A percentile compares a stretch with the other conserved stretches of the same genome.
Evolutionary conservation across 2,329 filamentous ascomycete genomes (phyloP).

Genomic region (Septoria linicola): DNA sequence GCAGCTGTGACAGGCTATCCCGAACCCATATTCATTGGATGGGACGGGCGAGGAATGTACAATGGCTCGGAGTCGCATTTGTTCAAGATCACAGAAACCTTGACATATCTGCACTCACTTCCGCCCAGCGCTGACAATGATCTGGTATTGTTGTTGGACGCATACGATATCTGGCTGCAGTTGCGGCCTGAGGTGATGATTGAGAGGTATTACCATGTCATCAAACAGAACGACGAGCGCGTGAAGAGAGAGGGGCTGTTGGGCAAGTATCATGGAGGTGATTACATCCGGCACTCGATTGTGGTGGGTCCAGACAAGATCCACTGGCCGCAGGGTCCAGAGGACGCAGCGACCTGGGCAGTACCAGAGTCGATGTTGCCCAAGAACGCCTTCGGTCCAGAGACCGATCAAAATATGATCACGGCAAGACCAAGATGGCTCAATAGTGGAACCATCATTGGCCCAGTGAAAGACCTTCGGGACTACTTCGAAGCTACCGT

Average conservation of each 20-base stretch:
- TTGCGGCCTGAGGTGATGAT: slow-evolving; percentile 63
- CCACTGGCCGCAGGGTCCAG: slow-evolving; percentile 32
- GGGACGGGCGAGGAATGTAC: slow-evolving; percentile 29
- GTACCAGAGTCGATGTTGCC: slow-evolving; percentile 31
- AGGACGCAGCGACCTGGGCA: slow-evolving; percentile 32
- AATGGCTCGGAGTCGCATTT: slow-evolving; percentile 38
- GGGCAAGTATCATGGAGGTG: slow-evolving; percentile 17
- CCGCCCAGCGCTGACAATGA: slow-evolving; percentile 43
- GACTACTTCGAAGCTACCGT: slow-evolving; percentile 40
- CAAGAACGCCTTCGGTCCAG: slow-evolving; percentile 36
- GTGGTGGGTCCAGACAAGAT: slow-evolving; percentile 37
- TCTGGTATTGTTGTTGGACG: slow-evolving; percentile 63
- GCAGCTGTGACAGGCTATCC: slow-evolving; percentile 32
- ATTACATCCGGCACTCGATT: slow-evolving; percentile 28
- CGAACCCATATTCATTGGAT: slow-evolving; percentile 31
- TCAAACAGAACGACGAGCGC: slow-evolving; percentile 54
- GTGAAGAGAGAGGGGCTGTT: slow-evolving; percentile 25
- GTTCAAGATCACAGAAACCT: slow-evolving; percentile 34
- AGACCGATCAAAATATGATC: slow-evolving; percentile 34
- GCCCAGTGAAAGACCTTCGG: slow-evolving; percentile 36
- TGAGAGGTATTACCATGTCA: slow-evolving; percentile 58
- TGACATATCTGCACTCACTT: slow-evolving; percentile 31
- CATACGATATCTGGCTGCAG: slow-evolving; percentile 65
- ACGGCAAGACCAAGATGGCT: slow-evolving; percentile 48
- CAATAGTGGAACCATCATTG: slow-evolving; percentile 45